Base-by-base conservation (phyloP, 2,329 filamentous ascomycete genomes). In the Capronia coronata region DNA sequence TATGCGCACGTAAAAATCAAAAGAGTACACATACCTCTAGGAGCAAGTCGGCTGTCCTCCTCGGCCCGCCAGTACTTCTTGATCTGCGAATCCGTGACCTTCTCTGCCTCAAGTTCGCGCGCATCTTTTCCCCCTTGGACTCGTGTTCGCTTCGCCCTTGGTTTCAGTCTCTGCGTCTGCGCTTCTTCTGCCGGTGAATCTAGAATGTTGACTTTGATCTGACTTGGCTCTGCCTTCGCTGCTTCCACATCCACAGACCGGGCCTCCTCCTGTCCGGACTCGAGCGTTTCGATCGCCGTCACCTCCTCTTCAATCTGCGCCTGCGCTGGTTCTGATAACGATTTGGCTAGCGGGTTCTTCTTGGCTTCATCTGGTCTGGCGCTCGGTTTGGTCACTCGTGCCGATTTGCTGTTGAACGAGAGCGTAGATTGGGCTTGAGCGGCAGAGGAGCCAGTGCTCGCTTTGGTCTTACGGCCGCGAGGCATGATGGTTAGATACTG, bases 61-160 rank as follows among this genome's bases (percentile, higher is more conserved):
- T 91, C 80, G 9, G 67, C 67, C 57, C 73, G 73, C 89, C 89
- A 96, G 66, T 95, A 96, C 62, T 74, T 75, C 60, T 78, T 78
- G 55, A 97, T 82, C 61, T 87, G 81, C 41, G 76, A 71, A 49
- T 86, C 77, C 6, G 77, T 78, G 35, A 94, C 69, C 58, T 79
- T 77, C 55, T 79, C 73, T 1, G 88, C 89, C 9, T 60, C 56
- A 7, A 59, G 55, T 30, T 62, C 62, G 2, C 63, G 51, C 30
- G 64, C 58, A 46, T 66, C 61, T 2, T 65, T 59, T 18, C 63
- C 59, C 3, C 63, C 55, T 11, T 58, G 59, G 9, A 59, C 58
- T 7, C 59, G 49, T 2, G 50, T 49, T 3, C 55, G 49, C 27
- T 29, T 50, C 45, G 39, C 46, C 25, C 52, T 54, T 16, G 45